phyloP scores from a whole-genome alignment of 2,329 filamentous ascomycete genomes.

The Fusarium torulosum region DNA sequence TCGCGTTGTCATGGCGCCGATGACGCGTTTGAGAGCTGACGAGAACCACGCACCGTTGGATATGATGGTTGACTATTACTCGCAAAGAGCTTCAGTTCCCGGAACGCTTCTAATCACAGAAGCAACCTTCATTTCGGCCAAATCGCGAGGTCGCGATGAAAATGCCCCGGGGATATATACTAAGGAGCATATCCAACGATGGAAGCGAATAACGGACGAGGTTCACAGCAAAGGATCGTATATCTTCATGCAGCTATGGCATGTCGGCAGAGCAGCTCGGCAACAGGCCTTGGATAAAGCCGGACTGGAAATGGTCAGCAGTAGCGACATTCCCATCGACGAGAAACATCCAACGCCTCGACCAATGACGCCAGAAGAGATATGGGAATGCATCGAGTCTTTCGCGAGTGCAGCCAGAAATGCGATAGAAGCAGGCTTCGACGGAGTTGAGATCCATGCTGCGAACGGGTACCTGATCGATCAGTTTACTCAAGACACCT shows the following conservation, averaged over 20 bases:
- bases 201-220: conserved; percentile 3
- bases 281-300: conserved; percentile 2
- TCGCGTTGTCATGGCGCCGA: conserved; percentile 28
- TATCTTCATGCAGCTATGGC: conserved; percentile 33
- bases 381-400: conserved; percentile 8
- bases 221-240: conserved; percentile 23
- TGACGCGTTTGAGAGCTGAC: conserved; percentile 19
- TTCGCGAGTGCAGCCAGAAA: conserved; percentile 18
- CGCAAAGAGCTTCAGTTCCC: conserved; percentile 22
- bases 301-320: conserved; percentile 24
- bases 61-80: conserved; percentile 31
- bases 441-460: conserved; percentile 28
- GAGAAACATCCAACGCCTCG: background rate
- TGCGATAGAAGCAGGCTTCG: conserved; percentile 9
- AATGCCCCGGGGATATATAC: conserved; percentile 20
- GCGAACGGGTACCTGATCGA: conserved; percentile 27
- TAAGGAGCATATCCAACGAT: conserved; percentile 4
- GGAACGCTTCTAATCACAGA: conserved; percentile 34
- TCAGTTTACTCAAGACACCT: conserved; percentile 22
- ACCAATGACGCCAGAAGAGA: conserved; percentile 10
- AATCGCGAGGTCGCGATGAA: conserved; percentile 11
- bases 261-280: conserved; percentile 18
- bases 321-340: conserved; percentile 12
- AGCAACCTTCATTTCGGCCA: conserved; percentile 12
- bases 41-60: conserved; percentile 15